Evolutionary conservation across 1,284 basidiomycete species (phyloP).

Genomic region (Sparassis latifolia): DNA sequence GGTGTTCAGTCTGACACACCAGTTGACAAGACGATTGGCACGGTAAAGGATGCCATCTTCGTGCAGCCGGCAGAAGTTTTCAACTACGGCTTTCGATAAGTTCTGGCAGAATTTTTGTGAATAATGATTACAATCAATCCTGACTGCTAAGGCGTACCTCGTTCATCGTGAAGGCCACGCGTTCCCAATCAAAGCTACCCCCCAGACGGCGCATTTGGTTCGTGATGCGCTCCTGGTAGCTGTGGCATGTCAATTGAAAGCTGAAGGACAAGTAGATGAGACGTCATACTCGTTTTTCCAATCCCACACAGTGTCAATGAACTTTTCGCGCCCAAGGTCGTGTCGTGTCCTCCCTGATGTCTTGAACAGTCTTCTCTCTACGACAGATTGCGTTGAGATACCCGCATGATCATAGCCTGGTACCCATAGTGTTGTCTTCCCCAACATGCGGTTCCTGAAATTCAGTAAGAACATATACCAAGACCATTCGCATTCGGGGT

Average conservation of each 20-base stretch:
- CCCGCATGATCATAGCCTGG: constrained; percentile 99
- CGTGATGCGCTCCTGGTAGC: constrained; percentile 89
- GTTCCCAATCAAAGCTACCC: constrained; percentile 91
- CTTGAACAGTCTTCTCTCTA: constrained; percentile 91
- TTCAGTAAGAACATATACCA: neutral
- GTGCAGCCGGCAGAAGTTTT: constrained; percentile 88
- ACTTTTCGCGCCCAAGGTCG: constrained; percentile 91
- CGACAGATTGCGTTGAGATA: constrained; percentile 97
- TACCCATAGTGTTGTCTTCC: constrained; percentile 85
- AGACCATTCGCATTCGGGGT: neutral
- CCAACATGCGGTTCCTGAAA: constrained; percentile 92
- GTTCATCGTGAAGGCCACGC: constrained; percentile 95
- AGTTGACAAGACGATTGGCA: constrained; percentile 96
- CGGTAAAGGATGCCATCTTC: constrained; percentile 95
- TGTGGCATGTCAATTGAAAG: constrained; percentile 22
- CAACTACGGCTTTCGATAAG: constrained; percentile 83
- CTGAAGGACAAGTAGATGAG: neutral
- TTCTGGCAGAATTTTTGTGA: constrained; percentile 33
- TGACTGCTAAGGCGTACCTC: constrained; percentile 42
- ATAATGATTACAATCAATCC: no score
- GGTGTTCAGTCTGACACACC: constrained; percentile 96
- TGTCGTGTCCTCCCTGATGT: constrained; percentile 80
- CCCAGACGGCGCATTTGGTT: constrained; percentile 88
- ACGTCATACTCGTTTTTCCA: constrained; percentile 88
- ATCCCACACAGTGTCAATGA: constrained; percentile 88